Evolutionary conservation across 2,329 filamentous ascomycete genomes (phyloP).

Genomic region (Cercospora janseana): DNA sequence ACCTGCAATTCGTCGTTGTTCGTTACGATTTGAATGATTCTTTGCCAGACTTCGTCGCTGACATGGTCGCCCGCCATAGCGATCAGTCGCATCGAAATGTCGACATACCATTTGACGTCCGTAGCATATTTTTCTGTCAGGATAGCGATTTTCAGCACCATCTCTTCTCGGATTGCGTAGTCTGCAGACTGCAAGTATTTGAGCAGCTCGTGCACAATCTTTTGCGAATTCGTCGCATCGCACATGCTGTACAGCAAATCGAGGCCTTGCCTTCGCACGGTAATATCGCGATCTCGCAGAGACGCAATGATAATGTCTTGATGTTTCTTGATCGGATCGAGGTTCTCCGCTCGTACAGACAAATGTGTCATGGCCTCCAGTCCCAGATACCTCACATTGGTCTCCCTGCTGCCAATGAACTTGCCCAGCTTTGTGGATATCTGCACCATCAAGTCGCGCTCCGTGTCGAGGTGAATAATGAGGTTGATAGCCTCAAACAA

Average conservation of each 20-base stretch:
- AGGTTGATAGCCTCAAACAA: constrained; percentile 98
- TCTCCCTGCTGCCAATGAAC: constrained; percentile 95
- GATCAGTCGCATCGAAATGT: constrained; percentile 90
- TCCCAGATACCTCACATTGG: constrained; percentile 93
- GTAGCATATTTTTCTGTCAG: constrained; percentile 97
- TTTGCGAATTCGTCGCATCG: constrained; percentile 87
- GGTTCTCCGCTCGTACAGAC: constrained; percentile 85
- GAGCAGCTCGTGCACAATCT: constrained; percentile 88
- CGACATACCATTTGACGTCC: constrained; percentile 98
- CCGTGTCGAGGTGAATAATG: constrained; percentile 94
- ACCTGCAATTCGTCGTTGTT: constrained; percentile 98
- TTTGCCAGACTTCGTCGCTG: constrained; percentile 98
- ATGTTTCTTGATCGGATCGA: constrained; percentile 97
- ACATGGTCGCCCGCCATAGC: constrained; percentile 98
- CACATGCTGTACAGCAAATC: constrained; percentile 99
- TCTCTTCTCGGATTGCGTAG: constrained; percentile 96
- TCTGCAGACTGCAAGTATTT: constrained; percentile 95
- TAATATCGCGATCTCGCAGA: constrained; percentile 92
- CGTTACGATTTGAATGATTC: constrained; percentile 96
- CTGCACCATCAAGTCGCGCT: constrained; percentile 91
- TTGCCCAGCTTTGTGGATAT: constrained; percentile 87
- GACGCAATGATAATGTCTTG: constrained; percentile 95
- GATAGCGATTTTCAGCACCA: constrained; percentile 98
- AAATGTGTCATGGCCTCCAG: constrained; percentile 98
- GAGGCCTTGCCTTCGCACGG: constrained; percentile 89